These are phyloP conservation scores for Metschnikowia similis DNA, from an alignment of 805 yeast species.

Conservation along the genomic window DNA sequence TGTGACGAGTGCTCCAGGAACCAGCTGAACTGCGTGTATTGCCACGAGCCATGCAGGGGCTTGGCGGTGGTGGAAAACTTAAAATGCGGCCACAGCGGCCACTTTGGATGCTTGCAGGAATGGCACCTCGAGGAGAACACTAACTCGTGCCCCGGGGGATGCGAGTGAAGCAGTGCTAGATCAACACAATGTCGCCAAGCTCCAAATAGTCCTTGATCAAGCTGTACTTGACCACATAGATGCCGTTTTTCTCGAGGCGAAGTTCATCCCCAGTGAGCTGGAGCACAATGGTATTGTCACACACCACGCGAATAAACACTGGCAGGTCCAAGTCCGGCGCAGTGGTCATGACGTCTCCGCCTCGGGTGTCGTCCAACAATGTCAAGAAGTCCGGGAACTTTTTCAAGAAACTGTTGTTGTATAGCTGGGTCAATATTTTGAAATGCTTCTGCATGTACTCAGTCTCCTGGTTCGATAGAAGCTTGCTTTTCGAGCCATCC, in stretches of 20 bases:
- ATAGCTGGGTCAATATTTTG: slow-evolving; percentile 57
- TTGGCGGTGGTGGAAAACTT: slow-evolving; percentile 52
- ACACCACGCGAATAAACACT: slow-evolving; percentile 68
- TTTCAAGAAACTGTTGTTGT: slow-evolving; percentile 61
- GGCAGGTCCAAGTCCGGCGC: slow-evolving; percentile 72
- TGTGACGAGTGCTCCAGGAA: slow-evolving; percentile 65
- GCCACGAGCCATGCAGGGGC: slow-evolving; percentile 75
- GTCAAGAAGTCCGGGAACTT: slow-evolving; percentile 67
- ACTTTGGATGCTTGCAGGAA: slow-evolving; percentile 67
- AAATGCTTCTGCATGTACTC: slow-evolving; percentile 67
- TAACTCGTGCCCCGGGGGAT: slow-evolving; percentile 78
- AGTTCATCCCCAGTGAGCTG: slow-evolving; percentile 27
- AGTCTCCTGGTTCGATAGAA: slow-evolving; percentile 56
- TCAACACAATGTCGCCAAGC: slow-evolving; percentile 36
- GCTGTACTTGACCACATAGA: slow-evolving; percentile 71
- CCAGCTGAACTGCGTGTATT: slow-evolving; percentile 69
- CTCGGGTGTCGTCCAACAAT: slow-evolving; percentile 67
- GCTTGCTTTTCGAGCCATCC: not conserved
- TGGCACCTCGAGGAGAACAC: slow-evolving; percentile 71
- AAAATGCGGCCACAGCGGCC: slow-evolving; percentile 86
- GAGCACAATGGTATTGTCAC: slow-evolving; percentile 24
- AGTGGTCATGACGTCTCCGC: slow-evolving; percentile 65
- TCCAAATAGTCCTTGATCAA: slow-evolving; percentile 28
- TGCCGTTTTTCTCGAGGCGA: slow-evolving; percentile 47
- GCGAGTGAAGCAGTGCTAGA: slow-evolving; percentile 27